These are phyloP conservation scores for Candida germanica DNA, from an alignment of 805 yeast species.

Conservation along the genomic window DNA sequence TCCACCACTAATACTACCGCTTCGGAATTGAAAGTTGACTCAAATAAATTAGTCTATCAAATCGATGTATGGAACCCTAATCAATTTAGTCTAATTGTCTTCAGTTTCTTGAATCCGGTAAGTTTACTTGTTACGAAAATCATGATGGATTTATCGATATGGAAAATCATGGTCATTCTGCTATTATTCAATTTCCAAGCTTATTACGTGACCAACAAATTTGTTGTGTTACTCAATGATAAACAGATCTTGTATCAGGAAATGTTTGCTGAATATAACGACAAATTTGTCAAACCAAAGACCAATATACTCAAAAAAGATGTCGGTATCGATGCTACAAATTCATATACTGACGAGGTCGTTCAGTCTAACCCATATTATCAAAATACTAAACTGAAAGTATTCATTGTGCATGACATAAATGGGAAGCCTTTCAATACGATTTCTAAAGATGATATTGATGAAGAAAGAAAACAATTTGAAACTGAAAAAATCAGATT, in stretches of 20 bases:
- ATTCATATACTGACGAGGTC: conserved; percentile 17
- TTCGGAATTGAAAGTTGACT: conserved; percentile 14
- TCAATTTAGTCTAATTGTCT: conserved; percentile 48
- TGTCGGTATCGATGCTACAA: conserved; percentile 59
- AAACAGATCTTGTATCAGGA: conserved; percentile 59
- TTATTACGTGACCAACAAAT: conserved; percentile 43
- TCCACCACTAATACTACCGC: conserved; percentile 16
- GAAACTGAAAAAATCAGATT: conserved; percentile 13
- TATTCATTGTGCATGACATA: conserved; percentile 52
- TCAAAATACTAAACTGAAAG: conserved; percentile 31
- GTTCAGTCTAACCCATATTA: conserved; percentile 24
- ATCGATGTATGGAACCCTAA: conserved; percentile 68
- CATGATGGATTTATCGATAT: conserved; percentile 19
- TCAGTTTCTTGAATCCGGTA: conserved; percentile 59
- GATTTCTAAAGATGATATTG: conserved; percentile 9
- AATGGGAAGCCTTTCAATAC: conserved; percentile 31
- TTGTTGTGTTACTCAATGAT: conserved; percentile 50
- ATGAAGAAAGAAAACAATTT: conserved; percentile 12
- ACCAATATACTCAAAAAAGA: conserved; percentile 52
- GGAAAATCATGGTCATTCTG: conserved; percentile 28
- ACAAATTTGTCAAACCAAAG: conserved; percentile 60
- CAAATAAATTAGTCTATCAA: conserved; percentile 47
- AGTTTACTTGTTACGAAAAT: conserved; percentile 43
- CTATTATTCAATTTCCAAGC: conserved; percentile 25
- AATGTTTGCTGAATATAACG: conserved; percentile 58